Conservation (phyloP, 805 yeast genomes). For the Hanseniaspora occidentalis region DNA sequence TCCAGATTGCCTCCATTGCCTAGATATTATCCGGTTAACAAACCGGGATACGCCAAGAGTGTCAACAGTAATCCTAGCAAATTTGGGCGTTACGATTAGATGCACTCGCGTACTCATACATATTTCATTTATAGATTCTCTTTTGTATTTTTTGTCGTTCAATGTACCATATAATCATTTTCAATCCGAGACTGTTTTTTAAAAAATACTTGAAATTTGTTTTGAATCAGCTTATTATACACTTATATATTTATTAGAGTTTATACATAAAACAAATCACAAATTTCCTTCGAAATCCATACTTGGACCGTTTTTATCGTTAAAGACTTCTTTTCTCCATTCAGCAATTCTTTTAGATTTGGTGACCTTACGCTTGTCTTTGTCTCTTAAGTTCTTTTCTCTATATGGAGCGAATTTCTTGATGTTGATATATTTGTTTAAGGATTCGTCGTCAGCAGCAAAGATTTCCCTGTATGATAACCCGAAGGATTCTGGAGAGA, state of each 20-base stretch:
- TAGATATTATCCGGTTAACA: slow-evolving; percentile 1
- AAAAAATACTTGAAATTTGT: too few species aligned
- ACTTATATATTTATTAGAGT: too few species aligned
- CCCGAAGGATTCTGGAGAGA: slow-evolving; percentile 89
- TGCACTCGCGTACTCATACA: too few species aligned
- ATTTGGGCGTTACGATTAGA: slow-evolving; percentile 7
- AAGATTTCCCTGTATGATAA: slow-evolving; percentile 75
- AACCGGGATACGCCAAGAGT: slow-evolving; percentile 4
- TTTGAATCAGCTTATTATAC: too few species aligned
- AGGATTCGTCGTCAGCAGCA: slow-evolving; percentile 74
- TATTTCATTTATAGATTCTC: too few species aligned
- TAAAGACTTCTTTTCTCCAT: slow-evolving; percentile 81
- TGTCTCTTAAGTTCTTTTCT: slow-evolving; percentile 52
- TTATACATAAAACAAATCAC: too few species aligned
- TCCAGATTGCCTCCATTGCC: slow-evolving; percentile 9
- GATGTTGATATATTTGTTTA: slow-evolving; percentile 76
- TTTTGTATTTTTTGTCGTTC: too few species aligned
- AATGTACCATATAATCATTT: too few species aligned
- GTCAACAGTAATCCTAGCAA: slow-evolving; percentile 10
- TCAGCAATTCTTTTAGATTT: slow-evolving; percentile 74
- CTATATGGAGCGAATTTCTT: slow-evolving; percentile 93
- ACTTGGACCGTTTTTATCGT: slow-evolving; percentile 38
- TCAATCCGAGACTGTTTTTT: too few species aligned
- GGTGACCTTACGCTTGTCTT: slow-evolving; percentile 71
- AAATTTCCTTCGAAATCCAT: slow-evolving; percentile 13